phyloP scores from a whole-genome alignment of 768 basidiomycete species.

The Kwoniella sp. region DNA sequence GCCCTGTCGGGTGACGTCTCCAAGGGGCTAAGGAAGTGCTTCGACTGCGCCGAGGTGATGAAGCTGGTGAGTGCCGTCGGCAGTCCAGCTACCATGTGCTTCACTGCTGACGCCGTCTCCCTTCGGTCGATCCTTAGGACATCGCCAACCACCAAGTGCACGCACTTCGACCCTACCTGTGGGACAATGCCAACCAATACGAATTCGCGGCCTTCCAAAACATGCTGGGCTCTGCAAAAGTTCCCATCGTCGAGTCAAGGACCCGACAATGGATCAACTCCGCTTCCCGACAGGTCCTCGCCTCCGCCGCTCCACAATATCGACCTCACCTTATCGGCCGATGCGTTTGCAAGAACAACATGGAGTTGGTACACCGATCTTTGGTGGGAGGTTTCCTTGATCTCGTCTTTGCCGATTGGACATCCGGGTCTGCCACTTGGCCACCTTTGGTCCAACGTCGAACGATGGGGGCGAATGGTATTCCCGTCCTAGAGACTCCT shows the following conservation, averaged over 20 bases:
- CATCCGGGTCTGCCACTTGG: slow-evolving; percentile 19
- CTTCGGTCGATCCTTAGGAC: slow-evolving; percentile 72
- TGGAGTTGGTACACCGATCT: slow-evolving; percentile 36
- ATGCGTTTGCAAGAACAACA: slow-evolving; percentile 54
- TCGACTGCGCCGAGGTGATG: slow-evolving; percentile 92
- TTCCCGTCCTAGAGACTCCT: slow-evolving; percentile 47
- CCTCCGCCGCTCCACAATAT: slow-evolving; percentile 11
- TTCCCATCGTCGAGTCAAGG: slow-evolving; percentile 40
- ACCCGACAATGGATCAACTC: slow-evolving; percentile 70
- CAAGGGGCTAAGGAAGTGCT: slow-evolving; percentile 74
- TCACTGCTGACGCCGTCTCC: slow-evolving; percentile 9
- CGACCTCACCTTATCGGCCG: slow-evolving; percentile 59
- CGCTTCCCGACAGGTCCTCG: slow-evolving; percentile 54
- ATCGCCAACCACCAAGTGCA: slow-evolving; percentile 95
- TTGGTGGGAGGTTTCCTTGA: slow-evolving; percentile 57
- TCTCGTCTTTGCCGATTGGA: slow-evolving; percentile 63
- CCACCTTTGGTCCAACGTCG: slow-evolving; percentile 56
- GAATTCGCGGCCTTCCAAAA: slow-evolving; percentile 77
- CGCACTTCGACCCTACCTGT: slow-evolving; percentile 85
- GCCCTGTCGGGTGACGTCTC: slow-evolving; percentile 71
- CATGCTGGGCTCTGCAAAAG: slow-evolving; percentile 43
- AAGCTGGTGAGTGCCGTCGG: slow-evolving; percentile 70
- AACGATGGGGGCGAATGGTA: slow-evolving; percentile 11
- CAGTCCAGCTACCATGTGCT: not conserved
- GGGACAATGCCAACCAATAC: slow-evolving; percentile 75